Percentiles rank a stretch among this genome's conserved stretches.
These are phyloP conservation scores for Coniochaeta sp. DNA, from an alignment of 2,329 filamentous ascomycete genomes.

Conservation along the genomic window DNA sequence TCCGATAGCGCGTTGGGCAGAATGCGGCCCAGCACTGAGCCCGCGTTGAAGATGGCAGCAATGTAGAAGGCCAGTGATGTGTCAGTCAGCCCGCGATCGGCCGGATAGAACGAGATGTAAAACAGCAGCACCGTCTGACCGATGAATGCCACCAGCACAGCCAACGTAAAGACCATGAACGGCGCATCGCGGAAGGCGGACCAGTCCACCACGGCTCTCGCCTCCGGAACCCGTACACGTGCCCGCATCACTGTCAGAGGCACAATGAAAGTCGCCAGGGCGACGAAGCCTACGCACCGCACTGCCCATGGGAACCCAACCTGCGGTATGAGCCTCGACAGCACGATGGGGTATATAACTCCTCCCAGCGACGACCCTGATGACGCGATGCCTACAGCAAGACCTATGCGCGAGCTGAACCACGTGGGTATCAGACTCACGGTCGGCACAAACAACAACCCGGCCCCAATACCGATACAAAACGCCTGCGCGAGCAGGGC, in stretches of 20 bases:
- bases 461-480: constrained; percentile 35
- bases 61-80: constrained; percentile 30
- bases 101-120: constrained; percentile 26
- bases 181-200: constrained; percentile 28
- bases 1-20: constrained; percentile 28
- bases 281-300: constrained; percentile 16
- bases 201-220: constrained; percentile 27
- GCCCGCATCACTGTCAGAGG: constrained; percentile 18
- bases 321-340: constrained; percentile 12
- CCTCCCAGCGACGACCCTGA: constrained; percentile 24
- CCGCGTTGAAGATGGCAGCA: constrained; percentile 31
- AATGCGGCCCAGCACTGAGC: constrained; percentile 29
- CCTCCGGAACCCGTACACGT: constrained; percentile 25
- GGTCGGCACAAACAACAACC: constrained; percentile 29
- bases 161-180: constrained; percentile 25
- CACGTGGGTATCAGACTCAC: constrained; percentile 24
- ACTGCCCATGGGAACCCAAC: constrained; percentile 19
- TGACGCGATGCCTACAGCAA: constrained; percentile 25
- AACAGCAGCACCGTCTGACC: constrained; percentile 29
- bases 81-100: constrained; percentile 18
- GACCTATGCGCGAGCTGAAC: constrained; percentile 18
- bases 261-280: constrained; percentile 17
- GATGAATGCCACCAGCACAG: constrained; percentile 24
- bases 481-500: constrained; percentile 35
- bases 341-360: constrained; percentile 22